Percentiles rank a stretch among this genome's conserved stretches.
Evolutionary conservation across 1,139 yeast species (phyloP).

Genomic region (Pichia inconspicua): DNA sequence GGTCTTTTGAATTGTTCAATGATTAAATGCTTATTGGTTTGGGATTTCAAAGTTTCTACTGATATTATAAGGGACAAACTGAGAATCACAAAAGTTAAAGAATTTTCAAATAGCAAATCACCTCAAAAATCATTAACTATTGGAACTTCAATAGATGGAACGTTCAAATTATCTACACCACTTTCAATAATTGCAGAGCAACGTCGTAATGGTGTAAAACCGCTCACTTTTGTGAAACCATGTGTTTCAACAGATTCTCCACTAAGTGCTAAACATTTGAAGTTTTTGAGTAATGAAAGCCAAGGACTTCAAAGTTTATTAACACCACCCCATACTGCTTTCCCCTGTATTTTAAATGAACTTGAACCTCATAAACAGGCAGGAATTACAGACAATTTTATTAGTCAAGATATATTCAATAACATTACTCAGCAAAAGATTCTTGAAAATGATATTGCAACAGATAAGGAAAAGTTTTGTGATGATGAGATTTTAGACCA

Average conservation of each 20-base stretch:
- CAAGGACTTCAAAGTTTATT: background rate
- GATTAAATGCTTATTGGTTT: background rate
- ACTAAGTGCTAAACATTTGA: background rate
- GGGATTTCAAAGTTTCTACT: background rate
- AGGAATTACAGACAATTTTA: background rate
- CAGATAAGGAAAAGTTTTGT: background rate
- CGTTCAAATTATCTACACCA: background rate
- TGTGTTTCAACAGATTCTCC: background rate
- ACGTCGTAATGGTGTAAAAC: background rate
- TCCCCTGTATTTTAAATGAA: background rate
- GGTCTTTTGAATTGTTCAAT: background rate
- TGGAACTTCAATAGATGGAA: background rate
- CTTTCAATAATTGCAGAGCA: conserved; percentile 1
- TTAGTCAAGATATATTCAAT: background rate
- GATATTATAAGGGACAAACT: background rate
- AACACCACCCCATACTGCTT: background rate
- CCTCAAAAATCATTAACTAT: background rate
- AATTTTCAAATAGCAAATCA: background rate
- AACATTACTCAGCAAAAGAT: background rate
- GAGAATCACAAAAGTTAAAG: background rate
- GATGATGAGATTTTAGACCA: background rate
- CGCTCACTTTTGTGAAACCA: background rate
- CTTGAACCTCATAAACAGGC: background rate
- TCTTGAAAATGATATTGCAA: background rate
- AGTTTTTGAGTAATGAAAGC: background rate